Percentiles rank a stretch among this genome's conserved stretches.
Conservation (phyloP, 208 protist genomes). For the Crithidia expoeki region DNA sequence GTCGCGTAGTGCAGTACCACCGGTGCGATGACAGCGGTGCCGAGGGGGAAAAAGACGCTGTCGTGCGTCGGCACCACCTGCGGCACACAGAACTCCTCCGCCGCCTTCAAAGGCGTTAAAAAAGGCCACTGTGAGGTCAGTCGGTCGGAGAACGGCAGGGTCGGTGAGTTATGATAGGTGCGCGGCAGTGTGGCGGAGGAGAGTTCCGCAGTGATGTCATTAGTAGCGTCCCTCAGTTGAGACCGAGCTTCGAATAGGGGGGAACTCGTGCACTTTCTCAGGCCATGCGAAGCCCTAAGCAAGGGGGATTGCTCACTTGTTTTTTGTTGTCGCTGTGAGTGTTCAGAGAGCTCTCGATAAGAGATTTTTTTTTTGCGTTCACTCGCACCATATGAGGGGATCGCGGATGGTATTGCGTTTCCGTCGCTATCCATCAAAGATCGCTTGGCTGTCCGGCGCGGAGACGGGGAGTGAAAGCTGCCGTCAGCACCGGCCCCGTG, state of each 20-base stretch:
- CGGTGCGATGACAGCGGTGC: conserved; percentile 51
- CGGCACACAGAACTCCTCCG: conserved; percentile 13
- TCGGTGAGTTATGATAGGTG: background rate
- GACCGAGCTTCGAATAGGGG: too few species aligned
- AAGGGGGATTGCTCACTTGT: too few species aligned
- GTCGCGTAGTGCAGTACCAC: conserved; percentile 71
- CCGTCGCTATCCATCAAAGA: background rate
- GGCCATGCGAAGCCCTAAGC: too few species aligned
- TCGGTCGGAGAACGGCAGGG: background rate
- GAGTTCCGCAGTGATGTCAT: too few species aligned
- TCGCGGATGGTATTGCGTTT: background rate
- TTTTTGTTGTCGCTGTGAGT: too few species aligned
- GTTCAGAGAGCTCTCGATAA: too few species aligned
- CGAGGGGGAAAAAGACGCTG: conserved; percentile 70
- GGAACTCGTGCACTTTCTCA: too few species aligned
- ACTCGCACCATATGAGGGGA: background rate
- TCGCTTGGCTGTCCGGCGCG: background rate
- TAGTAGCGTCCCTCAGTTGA: too few species aligned
- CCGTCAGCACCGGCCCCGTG: background rate
- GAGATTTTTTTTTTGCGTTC: too few species aligned
- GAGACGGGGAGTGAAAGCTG: background rate
- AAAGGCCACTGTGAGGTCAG: background rate
- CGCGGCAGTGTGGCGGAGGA: background rate
- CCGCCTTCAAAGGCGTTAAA: background rate
- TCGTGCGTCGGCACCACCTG: conserved; percentile 38